A percentile compares a stretch with the other conserved stretches of the same genome.
phyloP scores from a whole-genome alignment of 1,284 basidiomycete species.

The Neotropicomus parvogracilis region DNA sequence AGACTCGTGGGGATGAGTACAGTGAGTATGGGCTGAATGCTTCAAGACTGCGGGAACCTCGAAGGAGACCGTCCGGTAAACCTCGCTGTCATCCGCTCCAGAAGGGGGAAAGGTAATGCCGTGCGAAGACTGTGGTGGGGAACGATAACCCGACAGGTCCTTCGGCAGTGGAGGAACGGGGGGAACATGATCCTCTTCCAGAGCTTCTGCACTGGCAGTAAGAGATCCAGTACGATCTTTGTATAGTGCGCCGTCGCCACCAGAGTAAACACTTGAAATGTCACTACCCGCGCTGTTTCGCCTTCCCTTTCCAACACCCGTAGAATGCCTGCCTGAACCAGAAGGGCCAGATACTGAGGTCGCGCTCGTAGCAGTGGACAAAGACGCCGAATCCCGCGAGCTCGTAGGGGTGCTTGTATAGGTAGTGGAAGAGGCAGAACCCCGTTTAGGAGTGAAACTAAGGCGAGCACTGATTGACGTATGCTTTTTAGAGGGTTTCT shows the following conservation, averaged over 20 bases:
- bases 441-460: constrained; percentile 78
- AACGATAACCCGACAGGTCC: constrained; percentile 76
- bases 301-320: constrained; percentile 48
- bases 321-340: constrained; percentile 64
- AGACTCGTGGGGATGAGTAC: constrained; percentile 16
- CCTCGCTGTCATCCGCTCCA: constrained; percentile 34
- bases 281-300: constrained; percentile 87
- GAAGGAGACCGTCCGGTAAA: constrained; percentile 47
- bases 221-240: constrained; percentile 66
- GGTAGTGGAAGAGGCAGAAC: constrained; percentile 84
- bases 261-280: constrained; percentile 68
- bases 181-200: constrained; percentile 70
- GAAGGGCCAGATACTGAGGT: constrained; percentile 70
- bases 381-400: constrained; percentile 79
- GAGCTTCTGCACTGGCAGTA: constrained; percentile 49
- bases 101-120: constrained; percentile 48
- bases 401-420: constrained; percentile 74
- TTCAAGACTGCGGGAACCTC: constrained; percentile 49
- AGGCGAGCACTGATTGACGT: constrained; percentile 52
- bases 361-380: constrained; percentile 70
- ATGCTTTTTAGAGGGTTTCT: constrained; percentile 66
- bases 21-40: constrained; percentile 28
- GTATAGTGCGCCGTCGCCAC: constrained; percentile 51
- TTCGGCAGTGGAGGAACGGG: constrained; percentile 97
- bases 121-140: constrained; percentile 56